Conservation (phyloP, 495 filamentous ascomycete genomes). For the Podospora comata region DNA sequence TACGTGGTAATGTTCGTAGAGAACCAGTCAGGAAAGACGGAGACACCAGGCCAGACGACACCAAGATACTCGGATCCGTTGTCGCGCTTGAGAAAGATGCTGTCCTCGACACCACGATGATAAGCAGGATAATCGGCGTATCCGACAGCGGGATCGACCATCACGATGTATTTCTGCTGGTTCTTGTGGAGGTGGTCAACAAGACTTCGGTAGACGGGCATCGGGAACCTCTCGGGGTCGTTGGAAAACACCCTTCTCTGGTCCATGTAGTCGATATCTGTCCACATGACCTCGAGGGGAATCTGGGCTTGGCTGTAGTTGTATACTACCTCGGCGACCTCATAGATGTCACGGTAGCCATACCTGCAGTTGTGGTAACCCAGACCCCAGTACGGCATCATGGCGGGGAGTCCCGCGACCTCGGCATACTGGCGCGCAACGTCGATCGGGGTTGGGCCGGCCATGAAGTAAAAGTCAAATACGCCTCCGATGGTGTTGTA, state of each 20-base stretch:
- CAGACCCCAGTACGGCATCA: slow-evolving; percentile 85
- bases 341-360: slow-evolving; percentile 72
- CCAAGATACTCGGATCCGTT: slow-evolving; percentile 70
- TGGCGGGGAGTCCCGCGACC: slow-evolving; percentile 63
- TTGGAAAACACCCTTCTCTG: slow-evolving; percentile 66
- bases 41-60: slow-evolving; percentile 82
- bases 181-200: slow-evolving; percentile 68
- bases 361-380: slow-evolving; percentile 85
- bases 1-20: slow-evolving; percentile 60
- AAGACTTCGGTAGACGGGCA: slow-evolving; percentile 64
- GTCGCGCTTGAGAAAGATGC: slow-evolving; percentile 60
- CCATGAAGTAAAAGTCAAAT: slow-evolving; percentile 80
- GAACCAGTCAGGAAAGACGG: slow-evolving; percentile 86
- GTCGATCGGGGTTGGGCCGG: slow-evolving; percentile 67
- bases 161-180: slow-evolving; percentile 77
- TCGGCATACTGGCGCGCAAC: slow-evolving; percentile 73
- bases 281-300: slow-evolving; percentile 88
- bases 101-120: slow-evolving; percentile 57
- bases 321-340: slow-evolving; percentile 73
- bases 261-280: slow-evolving; percentile 81
- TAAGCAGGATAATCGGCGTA: slow-evolving; percentile 65
- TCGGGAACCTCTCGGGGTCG: slow-evolving; percentile 68
- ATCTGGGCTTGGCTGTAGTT: slow-evolving; percentile 76
- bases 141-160: slow-evolving; percentile 83
- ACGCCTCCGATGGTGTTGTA: slow-evolving; percentile 82